These are phyloP conservation scores for Pseudoperonospora humuli DNA, from an alignment of 352 stramenopile species.

Conservation along the genomic window DNA sequence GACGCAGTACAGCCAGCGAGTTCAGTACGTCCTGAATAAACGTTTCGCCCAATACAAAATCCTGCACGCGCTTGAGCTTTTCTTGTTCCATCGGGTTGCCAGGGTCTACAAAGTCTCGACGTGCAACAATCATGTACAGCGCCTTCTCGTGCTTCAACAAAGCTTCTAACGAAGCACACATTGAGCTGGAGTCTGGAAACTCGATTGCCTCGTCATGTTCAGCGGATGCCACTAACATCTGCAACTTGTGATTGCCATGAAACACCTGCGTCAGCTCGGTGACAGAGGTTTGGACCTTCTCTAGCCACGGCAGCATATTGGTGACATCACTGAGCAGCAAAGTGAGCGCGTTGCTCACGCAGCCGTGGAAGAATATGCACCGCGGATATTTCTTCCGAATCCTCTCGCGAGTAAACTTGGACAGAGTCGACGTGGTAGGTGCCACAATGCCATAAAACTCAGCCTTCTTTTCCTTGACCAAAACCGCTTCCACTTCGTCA, in stretches of 20 bases:
- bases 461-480: conserved; percentile 42
- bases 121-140: conserved; percentile 44
- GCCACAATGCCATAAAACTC: conserved; percentile 46
- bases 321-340: conserved; percentile 47
- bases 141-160: conserved; percentile 45
- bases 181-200: conserved; percentile 21
- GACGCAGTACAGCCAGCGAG: conserved; percentile 44
- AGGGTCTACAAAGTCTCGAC: conserved; percentile 50
- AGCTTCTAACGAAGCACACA: conserved; percentile 37
- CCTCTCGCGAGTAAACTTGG: conserved; percentile 32
- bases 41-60: conserved; percentile 56
- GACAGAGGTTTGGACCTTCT: conserved; percentile 29
- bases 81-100: conserved; percentile 33
- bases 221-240: conserved; percentile 12
- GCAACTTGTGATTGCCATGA: conserved; percentile 36
- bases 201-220: conserved; percentile 12
- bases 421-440: conserved; percentile 33
- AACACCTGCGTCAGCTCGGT: conserved; percentile 35
- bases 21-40: conserved; percentile 54
- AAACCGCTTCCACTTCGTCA: conserved; percentile 41
- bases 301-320: conserved; percentile 45
- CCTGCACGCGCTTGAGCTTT: conserved; percentile 42
- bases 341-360: conserved; percentile 35
- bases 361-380: conserved; percentile 64
- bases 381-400: conserved; percentile 54